Evolutionary conservation across 306 rosid genomes (phyloP), one percentile per base, ranked within the genome.

Genomic region (Sophora flavescens): DNA sequence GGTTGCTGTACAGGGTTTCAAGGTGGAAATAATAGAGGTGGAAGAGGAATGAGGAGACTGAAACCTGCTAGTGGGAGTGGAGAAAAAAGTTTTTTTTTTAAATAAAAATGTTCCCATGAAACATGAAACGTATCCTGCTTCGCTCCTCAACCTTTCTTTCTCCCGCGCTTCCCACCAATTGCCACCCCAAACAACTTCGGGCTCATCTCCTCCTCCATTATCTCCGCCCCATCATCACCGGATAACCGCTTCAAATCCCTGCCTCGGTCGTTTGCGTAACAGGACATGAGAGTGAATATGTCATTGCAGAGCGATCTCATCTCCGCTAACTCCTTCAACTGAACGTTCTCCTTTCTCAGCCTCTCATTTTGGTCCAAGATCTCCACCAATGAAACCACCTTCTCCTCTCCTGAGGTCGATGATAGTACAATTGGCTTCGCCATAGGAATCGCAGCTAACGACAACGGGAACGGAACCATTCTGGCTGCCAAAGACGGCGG

Each of bases 251-350:
- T 81, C 33, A 51, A 59, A 0, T 35, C 80, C 47, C 53, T 5
- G 15, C 71, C 17, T 48, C 66, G 85, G 10, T 14, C 64, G 22
- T 15, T 75, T 0, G 85, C 87, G 72, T 83, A 88, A 48, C 63
- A 86, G 30, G 90, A 89, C 81, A 91, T 88, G 78, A 91, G 65
- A 53, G 47, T 72, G 76, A 86, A 83, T 80, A 91, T 88, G 8
- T 80, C 88, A 78, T 81, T 90, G 84, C 95, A 89, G 7, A 91
- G 81, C 6, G 90, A 80, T 76, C 85, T 88, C 78, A 89, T 78
- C 62, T 86, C 93, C 6, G 87, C 80, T 56, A 91, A 39, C 68
- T 91, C 93, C 51, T 68, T 85, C 2, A 91, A 86, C 77, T 82
- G 80, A 44, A 70, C 51, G 71, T 89, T 91, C 81, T 89, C 93